These are phyloP conservation scores for Solanum microdontum DNA, from an alignment of 257 asterid species.

Conservation along the genomic window DNA sequence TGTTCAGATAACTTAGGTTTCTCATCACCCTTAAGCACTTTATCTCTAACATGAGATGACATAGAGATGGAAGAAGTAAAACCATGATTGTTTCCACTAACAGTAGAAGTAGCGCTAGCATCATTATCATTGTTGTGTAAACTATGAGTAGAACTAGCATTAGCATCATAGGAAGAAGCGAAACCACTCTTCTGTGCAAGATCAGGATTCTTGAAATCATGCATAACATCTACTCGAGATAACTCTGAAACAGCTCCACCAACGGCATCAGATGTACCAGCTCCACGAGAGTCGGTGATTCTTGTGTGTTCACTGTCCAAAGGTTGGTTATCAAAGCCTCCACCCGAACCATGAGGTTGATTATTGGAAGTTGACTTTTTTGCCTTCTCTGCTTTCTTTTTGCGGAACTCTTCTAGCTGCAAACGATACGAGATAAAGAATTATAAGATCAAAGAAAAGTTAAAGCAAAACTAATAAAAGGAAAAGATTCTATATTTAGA, in stretches of 20 bases:
- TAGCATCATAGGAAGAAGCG: slow-evolving; percentile 14
- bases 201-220: slow-evolving; percentile 27
- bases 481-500: background rate
- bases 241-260: slow-evolving; percentile 22
- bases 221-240: slow-evolving; percentile 13
- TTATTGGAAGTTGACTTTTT: slow-evolving; percentile 34
- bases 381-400: slow-evolving; percentile 64
- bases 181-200: slow-evolving; percentile 18
- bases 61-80: slow-evolving; percentile 5
- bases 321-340: slow-evolving; percentile 28
- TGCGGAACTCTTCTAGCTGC: slow-evolving; percentile 90
- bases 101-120: background rate
- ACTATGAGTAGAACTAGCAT: slow-evolving; percentile 12
- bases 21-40: slow-evolving; percentile 26
- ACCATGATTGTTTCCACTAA: slow-evolving; percentile 16
- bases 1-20: slow-evolving; percentile 17
- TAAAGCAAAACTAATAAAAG: background rate
- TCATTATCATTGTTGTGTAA: background rate
- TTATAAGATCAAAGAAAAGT: background rate
- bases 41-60: slow-evolving; percentile 16
- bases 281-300: slow-evolving; percentile 31
- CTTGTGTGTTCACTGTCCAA: slow-evolving; percentile 32
- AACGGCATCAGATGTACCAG: slow-evolving; percentile 43
- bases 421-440: background rate
- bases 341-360: slow-evolving; percentile 29